phyloP scores from a whole-genome alignment of 352 stramenopile species.

The Phytophthora foliorum region DNA sequence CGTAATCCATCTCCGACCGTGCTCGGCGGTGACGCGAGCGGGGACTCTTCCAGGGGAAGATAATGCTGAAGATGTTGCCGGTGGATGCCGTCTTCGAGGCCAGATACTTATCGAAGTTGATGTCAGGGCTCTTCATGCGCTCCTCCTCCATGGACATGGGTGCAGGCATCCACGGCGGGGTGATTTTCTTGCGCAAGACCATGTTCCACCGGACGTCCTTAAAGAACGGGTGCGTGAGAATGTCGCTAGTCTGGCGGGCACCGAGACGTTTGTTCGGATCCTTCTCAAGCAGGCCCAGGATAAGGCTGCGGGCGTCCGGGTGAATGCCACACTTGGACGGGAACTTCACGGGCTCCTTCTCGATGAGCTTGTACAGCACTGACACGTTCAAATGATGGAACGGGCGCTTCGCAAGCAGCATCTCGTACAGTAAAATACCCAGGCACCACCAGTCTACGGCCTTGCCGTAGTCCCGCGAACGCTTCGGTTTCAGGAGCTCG shows the following conservation, averaged over 20 bases:
- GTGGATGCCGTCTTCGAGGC: conserved; percentile 84
- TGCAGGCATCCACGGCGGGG: conserved; percentile 76
- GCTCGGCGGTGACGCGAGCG: conserved; percentile 55
- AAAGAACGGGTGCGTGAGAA: conserved; percentile 89
- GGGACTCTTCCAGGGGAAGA: conserved; percentile 82
- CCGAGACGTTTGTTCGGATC: conserved; percentile 86
- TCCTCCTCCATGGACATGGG: conserved; percentile 80
- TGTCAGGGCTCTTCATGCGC: conserved; percentile 79
- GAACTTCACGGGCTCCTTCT: conserved; percentile 91
- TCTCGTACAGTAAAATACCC: conserved; percentile 93
- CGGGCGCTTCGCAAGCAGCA: conserved; percentile 91
- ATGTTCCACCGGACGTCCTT: conserved; percentile 83
- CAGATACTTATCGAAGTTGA: conserved; percentile 90
- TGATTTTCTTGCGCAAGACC: conserved; percentile 85
- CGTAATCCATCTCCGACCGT: conserved; percentile 66
- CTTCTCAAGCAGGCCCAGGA: conserved; percentile 85
- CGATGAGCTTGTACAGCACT: conserved; percentile 92
- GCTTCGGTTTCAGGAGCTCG: conserved; percentile 86
- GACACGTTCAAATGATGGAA: conserved; percentile 94
- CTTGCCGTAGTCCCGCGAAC: conserved; percentile 88
- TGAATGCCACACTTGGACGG: conserved; percentile 76
- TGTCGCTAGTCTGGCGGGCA: conserved; percentile 83
- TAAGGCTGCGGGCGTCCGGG: conserved; percentile 75
- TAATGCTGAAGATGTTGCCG: conserved; percentile 85
- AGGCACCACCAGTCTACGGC: conserved; percentile 91